Evolutionary conservation across 2,329 filamentous ascomycete genomes (phyloP), one percentile per base, ranked within the genome.

Genomic region (Beauveria sp.): DNA sequence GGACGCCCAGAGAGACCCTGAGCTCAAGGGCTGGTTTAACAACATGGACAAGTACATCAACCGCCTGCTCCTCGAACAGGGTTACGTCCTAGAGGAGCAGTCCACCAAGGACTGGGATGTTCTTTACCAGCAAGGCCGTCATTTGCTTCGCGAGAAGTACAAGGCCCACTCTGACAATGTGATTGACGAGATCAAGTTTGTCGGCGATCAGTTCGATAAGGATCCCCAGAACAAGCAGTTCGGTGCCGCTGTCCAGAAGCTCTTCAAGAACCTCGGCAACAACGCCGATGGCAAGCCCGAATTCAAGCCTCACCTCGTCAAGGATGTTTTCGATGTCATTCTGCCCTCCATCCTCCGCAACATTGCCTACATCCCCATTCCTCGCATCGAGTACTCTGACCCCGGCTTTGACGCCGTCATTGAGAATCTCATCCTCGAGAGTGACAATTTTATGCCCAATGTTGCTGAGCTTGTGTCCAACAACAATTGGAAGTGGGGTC

Each of bases 401-500:
- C 81, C 84, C 2, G 86, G 88, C 80, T 81, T 96, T 57, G 95
- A 99, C 74, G 88, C 88, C 54, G 84, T 98, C 54, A 84, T 99
- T 50, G 95, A 99, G 79, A 99, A 99, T 74, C 79, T 99, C 12
- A 89, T 97, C 51, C 84, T 99, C 58, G 95, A 99, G 78, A 93
- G 91, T 66, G 93, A 98, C 79, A 99, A 99, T 77, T 86, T 99
- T 68, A 91, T 93, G 77, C 95, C 95, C 65, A 99, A 99, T 69
- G 82, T 93, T 5, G 75, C 96, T 45, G 93, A 99, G 74, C 82
- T 98, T 64, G 85, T 87, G 63, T 95, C 86, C 71, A 93, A 98
- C 78, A 95, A 98, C 79, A 96, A 95, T 79, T 91, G 93, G 84
- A 87, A 90, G 67, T 96, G 90, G 87, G 95, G 93, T 43, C 91